A percentile compares a stretch with the other conserved stretches of the same genome.
Conservation (phyloP, 2,329 filamentous ascomycete genomes). For the Nakataea oryzae region DNA sequence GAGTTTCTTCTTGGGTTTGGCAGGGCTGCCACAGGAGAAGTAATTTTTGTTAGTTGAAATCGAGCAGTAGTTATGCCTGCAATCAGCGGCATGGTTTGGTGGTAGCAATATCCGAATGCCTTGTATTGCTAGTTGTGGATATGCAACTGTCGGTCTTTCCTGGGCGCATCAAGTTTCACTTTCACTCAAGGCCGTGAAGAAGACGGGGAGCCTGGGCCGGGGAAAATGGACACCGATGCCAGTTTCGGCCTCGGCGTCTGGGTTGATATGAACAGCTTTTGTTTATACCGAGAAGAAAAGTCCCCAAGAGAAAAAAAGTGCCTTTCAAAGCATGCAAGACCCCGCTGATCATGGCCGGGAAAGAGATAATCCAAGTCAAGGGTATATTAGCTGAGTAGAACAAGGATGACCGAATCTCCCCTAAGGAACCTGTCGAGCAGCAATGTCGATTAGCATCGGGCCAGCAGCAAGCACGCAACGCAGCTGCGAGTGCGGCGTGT, state of each 20-base stretch:
- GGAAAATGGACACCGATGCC: too few species aligned
- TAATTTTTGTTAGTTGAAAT: background rate
- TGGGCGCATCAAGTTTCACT: background rate
- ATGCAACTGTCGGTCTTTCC: background rate
- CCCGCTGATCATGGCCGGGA: background rate
- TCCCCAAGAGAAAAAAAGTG: background rate
- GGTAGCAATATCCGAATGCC: too few species aligned
- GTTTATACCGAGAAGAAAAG: background rate
- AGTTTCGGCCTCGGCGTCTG: background rate
- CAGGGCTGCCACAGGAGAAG: conserved; percentile 24
- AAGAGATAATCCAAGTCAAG: background rate
- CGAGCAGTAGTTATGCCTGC: too few species aligned
- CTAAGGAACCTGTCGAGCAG: conserved; percentile 59
- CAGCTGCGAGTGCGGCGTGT: background rate
- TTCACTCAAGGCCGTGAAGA: too few species aligned
- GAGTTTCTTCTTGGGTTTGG: conserved; percentile 72
- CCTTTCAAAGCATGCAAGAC: background rate
- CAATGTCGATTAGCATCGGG: background rate
- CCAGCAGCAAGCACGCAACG: background rate
- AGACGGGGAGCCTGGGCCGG: too few species aligned
- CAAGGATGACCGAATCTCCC: conserved; percentile 80
- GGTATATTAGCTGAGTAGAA: conserved; percentile 57
- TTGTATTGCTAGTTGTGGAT: background rate
- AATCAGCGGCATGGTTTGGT: too few species aligned
- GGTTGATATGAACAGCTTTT: background rate